Evolutionary conservation across 177 flowering plant species (phyloP).

Genomic region (Vitis hybrid): DNA sequence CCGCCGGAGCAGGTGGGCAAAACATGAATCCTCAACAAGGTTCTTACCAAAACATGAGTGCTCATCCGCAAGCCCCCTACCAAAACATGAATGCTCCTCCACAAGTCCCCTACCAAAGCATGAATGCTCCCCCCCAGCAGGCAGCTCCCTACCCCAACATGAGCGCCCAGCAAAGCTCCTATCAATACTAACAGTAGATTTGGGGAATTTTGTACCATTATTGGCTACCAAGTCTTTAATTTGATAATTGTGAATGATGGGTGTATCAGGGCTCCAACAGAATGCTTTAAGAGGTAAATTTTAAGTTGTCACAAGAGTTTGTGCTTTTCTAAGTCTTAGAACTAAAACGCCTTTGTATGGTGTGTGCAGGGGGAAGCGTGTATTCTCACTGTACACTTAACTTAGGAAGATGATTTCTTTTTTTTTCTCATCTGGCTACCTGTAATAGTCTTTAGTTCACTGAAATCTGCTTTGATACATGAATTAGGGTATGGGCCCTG

Average conservation of each 20-base stretch:
- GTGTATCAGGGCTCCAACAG: background rate
- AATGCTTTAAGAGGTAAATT: background rate
- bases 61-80: slow-evolving; percentile 13
- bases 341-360: no score
- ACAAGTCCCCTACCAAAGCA: slow-evolving; percentile 7
- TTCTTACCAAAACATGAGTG: slow-evolving; percentile 21
- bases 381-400: no score
- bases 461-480: no score
- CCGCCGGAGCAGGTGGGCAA: slow-evolving; percentile 18
- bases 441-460: no score
- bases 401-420: no score
- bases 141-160: slow-evolving; percentile 19
- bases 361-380: no score
- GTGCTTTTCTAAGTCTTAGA: background rate
- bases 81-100: slow-evolving; percentile 10
- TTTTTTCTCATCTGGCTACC: no score
- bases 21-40: slow-evolving; percentile 19
- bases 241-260: background rate
- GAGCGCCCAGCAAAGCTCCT: slow-evolving; percentile 22
- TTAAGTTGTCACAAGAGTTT: background rate
- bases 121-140: slow-evolving; percentile 1
- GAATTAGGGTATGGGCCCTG: no score
- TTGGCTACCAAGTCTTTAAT: background rate
- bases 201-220: slow-evolving; percentile 34
- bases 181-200: slow-evolving; percentile 21